Conservation (phyloP, 2,329 filamentous ascomycete genomes). For the Stromatinia cepivora region DNA sequence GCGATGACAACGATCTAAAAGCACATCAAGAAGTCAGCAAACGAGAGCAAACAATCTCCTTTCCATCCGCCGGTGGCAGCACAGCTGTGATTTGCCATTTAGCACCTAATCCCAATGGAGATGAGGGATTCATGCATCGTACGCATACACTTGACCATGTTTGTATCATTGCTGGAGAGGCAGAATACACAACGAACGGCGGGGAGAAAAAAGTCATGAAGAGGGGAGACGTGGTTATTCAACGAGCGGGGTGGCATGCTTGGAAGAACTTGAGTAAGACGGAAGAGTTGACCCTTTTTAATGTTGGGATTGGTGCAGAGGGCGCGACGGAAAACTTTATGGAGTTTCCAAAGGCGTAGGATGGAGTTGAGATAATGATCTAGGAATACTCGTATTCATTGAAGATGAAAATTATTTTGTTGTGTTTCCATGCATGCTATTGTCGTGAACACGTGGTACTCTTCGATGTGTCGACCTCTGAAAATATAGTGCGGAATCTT, state of each 20-base stretch:
- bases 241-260: slow-evolving; percentile 46
- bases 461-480: background rate
- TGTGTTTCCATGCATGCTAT: background rate
- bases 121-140: slow-evolving; percentile 43
- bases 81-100: slow-evolving; percentile 18
- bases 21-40: background rate
- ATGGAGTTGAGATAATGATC: background rate
- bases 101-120: slow-evolving; percentile 23
- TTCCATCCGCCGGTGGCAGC: slow-evolving; percentile 23
- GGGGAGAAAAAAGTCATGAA: slow-evolving; percentile 44
- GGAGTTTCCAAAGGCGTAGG: background rate
- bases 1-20: slow-evolving; percentile 1
- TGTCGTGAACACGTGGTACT: background rate
- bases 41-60: background rate
- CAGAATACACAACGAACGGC: slow-evolving; percentile 43
- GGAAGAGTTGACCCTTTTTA: slow-evolving; percentile 26
- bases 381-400: background rate
- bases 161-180: slow-evolving; percentile 44
- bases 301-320: slow-evolving; percentile 24
- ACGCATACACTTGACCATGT: slow-evolving; percentile 46
- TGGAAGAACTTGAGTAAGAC: slow-evolving; percentile 42
- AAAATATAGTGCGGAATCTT: too few species aligned
- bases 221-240: slow-evolving; percentile 45
- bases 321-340: slow-evolving; percentile 18
- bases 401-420: background rate